Conservation (phyloP, 345 rosid genomes). For the Camelina sativa region DNA sequence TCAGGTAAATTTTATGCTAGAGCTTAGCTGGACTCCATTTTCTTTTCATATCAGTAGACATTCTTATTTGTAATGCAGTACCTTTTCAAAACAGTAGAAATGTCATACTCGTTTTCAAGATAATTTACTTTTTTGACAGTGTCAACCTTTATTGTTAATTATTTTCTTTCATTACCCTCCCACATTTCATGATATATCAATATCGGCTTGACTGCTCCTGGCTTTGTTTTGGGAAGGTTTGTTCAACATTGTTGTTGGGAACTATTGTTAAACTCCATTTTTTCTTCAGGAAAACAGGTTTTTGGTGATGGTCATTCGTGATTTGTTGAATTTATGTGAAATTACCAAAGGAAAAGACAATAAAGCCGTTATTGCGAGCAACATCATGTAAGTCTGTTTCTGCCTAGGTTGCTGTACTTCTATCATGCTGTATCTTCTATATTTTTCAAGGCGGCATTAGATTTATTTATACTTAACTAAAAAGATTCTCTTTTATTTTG, state of each 20-base stretch:
- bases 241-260: conserved; percentile 18
- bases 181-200: conserved; percentile 23
- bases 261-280: conserved; percentile 21
- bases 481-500: conserved; percentile 26
- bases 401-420: not conserved
- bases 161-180: conserved; percentile 19
- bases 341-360: conserved; percentile 98
- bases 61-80: conserved; percentile 13
- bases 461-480: conserved; percentile 14
- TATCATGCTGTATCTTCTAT: conserved; percentile 1
- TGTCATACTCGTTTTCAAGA: conserved; percentile 2
- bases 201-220: conserved; percentile 16
- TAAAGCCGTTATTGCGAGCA: conserved; percentile 98
- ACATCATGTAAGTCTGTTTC: conserved; percentile 80
- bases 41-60: not conserved
- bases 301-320: conserved; percentile 98
- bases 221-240: conserved; percentile 15
- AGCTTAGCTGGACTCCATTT: conserved; percentile 4
- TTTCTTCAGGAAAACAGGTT: conserved; percentile 92
- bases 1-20: conserved; percentile 60
- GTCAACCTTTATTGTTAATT: conserved; percentile 14
- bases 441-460: not conserved
- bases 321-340: conserved; percentile 93
- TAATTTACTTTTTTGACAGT: not conserved
- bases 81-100: conserved; percentile 4